Conservation (phyloP, 257 asterid species). For the Cordia subcordata region DNA sequence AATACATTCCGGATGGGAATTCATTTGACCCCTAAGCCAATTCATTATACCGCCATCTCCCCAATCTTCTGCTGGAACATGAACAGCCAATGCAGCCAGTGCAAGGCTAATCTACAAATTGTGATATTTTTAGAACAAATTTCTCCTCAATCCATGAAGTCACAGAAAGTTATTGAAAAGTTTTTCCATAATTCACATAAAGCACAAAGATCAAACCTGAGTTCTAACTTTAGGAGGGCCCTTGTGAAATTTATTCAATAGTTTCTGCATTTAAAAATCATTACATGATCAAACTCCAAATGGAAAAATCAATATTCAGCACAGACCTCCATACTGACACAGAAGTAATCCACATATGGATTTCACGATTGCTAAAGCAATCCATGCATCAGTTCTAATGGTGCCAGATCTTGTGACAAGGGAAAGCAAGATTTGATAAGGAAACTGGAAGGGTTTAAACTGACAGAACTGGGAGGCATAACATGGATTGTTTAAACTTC, state of each 20-base stretch:
- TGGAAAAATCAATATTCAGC: neutral
- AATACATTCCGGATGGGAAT: constrained; percentile 78
- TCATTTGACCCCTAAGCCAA: constrained; percentile 92
- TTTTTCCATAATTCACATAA: neutral
- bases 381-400: too few species aligned
- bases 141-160: constrained; percentile 7
- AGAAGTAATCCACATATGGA: too few species aligned
- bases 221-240: constrained; percentile 97
- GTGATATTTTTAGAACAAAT: constrained; percentile 38
- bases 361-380: too few species aligned
- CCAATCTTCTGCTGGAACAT: constrained; percentile 91
- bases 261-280: constrained; percentile 55
- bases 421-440: too few species aligned
- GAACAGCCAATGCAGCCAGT: constrained; percentile 98
- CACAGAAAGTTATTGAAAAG: neutral
- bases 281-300: constrained; percentile 12
- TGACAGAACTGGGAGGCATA: too few species aligned
- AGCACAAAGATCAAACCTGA: constrained; percentile 50
- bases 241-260: constrained; percentile 81
- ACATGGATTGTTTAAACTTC: too few species aligned
- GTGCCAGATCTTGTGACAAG: too few species aligned
- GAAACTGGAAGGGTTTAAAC: too few species aligned
- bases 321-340: too few species aligned
- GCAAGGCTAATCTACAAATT: constrained; percentile 93
- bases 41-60: constrained; percentile 89